These are phyloP conservation scores for Musa itinerans DNA, from an alignment of 176 grass and related monocot genomes.

Conservation along the genomic window DNA sequence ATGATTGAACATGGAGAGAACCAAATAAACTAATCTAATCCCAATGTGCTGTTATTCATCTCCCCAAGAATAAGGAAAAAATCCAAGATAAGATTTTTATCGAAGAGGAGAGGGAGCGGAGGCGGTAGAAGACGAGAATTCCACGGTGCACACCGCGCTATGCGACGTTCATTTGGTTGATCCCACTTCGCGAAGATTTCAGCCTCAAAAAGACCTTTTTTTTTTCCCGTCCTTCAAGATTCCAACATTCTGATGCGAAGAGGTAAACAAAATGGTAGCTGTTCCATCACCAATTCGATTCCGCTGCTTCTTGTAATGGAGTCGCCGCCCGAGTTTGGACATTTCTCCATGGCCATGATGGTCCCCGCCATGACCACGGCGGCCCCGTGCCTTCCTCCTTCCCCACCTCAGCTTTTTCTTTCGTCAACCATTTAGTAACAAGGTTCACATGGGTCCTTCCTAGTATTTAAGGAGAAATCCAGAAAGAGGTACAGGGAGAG, in stretches of 20 bases:
- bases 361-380: conserved; percentile 5
- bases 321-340: background rate
- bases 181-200: background rate
- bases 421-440: background rate
- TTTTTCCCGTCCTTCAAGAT: background rate
- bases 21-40: background rate
- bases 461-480: background rate
- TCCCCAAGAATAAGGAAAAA: background rate
- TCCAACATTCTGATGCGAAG: background rate
- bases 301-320: background rate
- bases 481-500: background rate
- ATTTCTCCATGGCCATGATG: conserved; percentile 8
- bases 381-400: background rate
- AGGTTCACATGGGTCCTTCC: background rate
- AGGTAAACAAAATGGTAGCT: background rate
- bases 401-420: background rate
- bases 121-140: background rate
- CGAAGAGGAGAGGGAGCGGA: background rate
- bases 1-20: background rate
- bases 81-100: background rate
- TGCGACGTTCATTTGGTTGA: background rate
- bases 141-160: background rate
- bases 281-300: background rate
- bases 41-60: background rate
- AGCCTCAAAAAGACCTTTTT: background rate